Base-by-base conservation (phyloP, 352 stramenopile genomes). In the Pythium myriotylum region DNA sequence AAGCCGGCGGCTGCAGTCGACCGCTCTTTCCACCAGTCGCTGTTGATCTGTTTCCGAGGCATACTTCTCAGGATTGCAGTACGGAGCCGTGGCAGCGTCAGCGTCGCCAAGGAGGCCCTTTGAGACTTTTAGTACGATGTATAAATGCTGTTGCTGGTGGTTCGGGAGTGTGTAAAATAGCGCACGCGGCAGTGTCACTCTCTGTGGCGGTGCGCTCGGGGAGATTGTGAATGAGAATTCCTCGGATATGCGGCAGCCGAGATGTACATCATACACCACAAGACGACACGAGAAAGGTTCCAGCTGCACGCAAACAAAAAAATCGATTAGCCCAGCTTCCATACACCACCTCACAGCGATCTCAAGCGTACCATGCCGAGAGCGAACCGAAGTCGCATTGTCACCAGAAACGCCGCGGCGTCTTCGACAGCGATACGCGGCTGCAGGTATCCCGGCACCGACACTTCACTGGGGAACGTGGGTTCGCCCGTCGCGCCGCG, bases 21-120 rank as follows among this genome's bases (percentile, higher is more conserved):
- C 56, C 2, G 73, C 74, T 47, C 73, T 78, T 0, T 94, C 82
- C 14, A 78, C 42, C 16, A 94, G 50, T 32, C 88, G 87, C 46
- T 81, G 67, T 23, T 86, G 79, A 52, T 91, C 82, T 3, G 24
- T 39, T 23, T 78, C 67, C 0, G 69, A 74, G 1, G 66, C 32
- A 41, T 80, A 77, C 37, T 84, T 86, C 46, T 91, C 84, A 3
- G 84, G 82, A 12, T 58, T 72, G 48, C 76, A 89, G 46, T 93
- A 91, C 24, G 81, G 73, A 4, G 72, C 65, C 1, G 76, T 84
- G 1, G 77, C 79, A 3, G 71, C 52, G 41, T 91, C 81, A 16
- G 61, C 69, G 22, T 91, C 81, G 5, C 82, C 84, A 9, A 75
- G 29, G 1, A 92, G 54, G 3, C 83, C 71, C 43, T 91, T 92